Base-by-base conservation (phyloP, 2,329 filamentous ascomycete genomes). In the Fusarium piperis region DNA sequence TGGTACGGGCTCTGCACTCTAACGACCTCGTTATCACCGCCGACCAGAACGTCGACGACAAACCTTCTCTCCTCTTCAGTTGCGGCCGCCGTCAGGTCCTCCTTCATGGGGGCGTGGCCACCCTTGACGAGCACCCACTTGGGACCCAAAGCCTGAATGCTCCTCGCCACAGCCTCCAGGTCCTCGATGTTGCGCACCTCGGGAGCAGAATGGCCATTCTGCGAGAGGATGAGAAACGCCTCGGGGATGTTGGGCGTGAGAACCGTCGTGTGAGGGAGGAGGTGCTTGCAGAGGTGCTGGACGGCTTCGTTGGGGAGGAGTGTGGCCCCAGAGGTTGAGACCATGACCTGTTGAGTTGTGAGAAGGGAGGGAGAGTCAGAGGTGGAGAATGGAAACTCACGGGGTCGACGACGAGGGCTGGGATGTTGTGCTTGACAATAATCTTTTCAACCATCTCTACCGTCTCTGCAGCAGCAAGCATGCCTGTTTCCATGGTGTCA, bases 111-210 rank as follows among this genome's bases (percentile, higher is more conserved):
- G n/a, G 92, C 81, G 82, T 98, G 96, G 0, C 95, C 95, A 44
- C 95, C 95, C 81, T 98, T 98, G 65, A 98, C 85, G 11, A 98
- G 86, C 32, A 98, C 92, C 83, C 92, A 94, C 71, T 89, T 88
- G 0, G 94, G 91, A 0, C 95, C 95, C 1, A 97, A 84, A 2
- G 81, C 79, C 39, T 90, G 88, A 9, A 97, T 85, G 13, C 84
- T 83, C 68, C 87, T 89, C 1, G 93, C 94, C 35, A 97, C 85
- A 1, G 81, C 77, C 73, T 94, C 90, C 41, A 98, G 81, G 46
- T 93, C 93, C 6, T 89, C 84, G 1, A 94, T 83, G 52, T 84
- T 86, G 6, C 85, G 80, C 2, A 93, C 86, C 1, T 81, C 72
- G 0, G 74, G 38, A 1, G 80, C 66, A 2, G 81, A 73, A 9